A percentile compares a stretch with the other conserved stretches of the same genome.
phyloP scores from a whole-genome alignment of 106 monocot species.

The Dioscorea zingiberensis region DNA sequence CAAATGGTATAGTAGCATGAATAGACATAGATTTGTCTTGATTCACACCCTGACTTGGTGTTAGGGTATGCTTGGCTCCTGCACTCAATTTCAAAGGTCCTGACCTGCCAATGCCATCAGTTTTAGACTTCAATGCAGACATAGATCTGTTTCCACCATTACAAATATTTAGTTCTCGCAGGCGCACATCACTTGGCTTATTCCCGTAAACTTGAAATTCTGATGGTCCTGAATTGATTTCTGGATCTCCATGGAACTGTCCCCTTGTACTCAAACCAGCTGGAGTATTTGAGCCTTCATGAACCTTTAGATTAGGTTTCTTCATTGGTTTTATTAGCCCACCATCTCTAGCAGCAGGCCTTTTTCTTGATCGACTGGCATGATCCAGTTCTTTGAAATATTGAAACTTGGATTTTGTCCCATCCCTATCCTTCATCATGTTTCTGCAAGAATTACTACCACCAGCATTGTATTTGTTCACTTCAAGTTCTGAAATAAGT shows the following conservation, averaged over 20 bases:
- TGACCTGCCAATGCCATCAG: conserved; percentile 10
- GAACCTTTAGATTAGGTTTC: conserved; percentile 17
- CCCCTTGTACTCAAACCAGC: conserved; percentile 3
- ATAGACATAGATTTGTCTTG: conserved; percentile 21
- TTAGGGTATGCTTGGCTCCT: conserved; percentile 52
- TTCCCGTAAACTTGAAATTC: conserved; percentile 6
- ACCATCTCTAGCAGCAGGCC: conserved; percentile 13
- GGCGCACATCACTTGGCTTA: conserved; percentile 2
- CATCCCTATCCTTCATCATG: conserved; percentile 12
- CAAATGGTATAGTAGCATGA: conserved; percentile 42
- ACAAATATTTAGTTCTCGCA: background rate
- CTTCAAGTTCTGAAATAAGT: conserved; percentile 2
- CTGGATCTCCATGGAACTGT: background rate
- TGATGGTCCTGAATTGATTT: background rate
- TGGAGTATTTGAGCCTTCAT: conserved; percentile 16
- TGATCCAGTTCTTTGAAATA: conserved; percentile 6
- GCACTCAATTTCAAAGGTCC: conserved; percentile 41
- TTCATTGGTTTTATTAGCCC: conserved; percentile 22
- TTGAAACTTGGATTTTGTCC: conserved; percentile 6
- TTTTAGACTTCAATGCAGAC: conserved; percentile 6
- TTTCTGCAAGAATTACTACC: background rate
- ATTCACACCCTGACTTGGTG: conserved; percentile 22
- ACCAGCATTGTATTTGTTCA: conserved; percentile 3
- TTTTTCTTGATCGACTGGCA: conserved; percentile 20
- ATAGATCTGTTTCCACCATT: conserved; percentile 7